Evolutionary conservation across 1,284 basidiomycete genomes (phyloP), one percentile per base, ranked within the genome.

Genomic region (Grifola frondosa): DNA sequence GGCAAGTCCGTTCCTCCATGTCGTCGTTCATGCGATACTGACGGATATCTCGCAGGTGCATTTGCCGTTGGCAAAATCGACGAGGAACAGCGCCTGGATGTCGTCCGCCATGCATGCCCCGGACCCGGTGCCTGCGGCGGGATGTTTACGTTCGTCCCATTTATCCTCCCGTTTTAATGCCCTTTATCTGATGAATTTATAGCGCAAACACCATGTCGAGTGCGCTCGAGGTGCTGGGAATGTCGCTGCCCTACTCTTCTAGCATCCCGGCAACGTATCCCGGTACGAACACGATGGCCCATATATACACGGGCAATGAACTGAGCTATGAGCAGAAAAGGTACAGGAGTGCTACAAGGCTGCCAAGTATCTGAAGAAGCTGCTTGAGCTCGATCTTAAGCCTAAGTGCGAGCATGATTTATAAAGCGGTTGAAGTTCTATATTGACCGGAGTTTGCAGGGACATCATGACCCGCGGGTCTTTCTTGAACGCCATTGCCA

Each of bases 381-480:
- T 97, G 38, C 79, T 97, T 37, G 89, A 86, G 58, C 69, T 85
- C 41, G 91, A 97, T 61, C 73, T 96, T 57, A 96, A 95, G 65
- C 94, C 94, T 20, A 82, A 71, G 83, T 80, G 51, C 34, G 54
- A 46, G 49, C 46, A 50, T 54, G 20, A 46, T n/a, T n/a, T 49
- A 16, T 21, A 30, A 25, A 8, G 8, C 22, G 15, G 31, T 11
- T 5, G n/a, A 12, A 9, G 11, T 17, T 39, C 8, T 30, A 13
- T 29, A 10, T 7, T 12, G 48, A 54, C 42, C 40, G 52, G 34
- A 60, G 37, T 54, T 28, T 9, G 13, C 37, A 85, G 83, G 52
- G 94, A 97, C 62, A 97, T 97, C 58, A 71, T 97, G 52, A 97
- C 95, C 12, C 87, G 88, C 30, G 75, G 84, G 31, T 91, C 94